Evolutionary conservation across 139 green algal genomes (phyloP).

Genomic region (Micractinium sp.): DNA sequence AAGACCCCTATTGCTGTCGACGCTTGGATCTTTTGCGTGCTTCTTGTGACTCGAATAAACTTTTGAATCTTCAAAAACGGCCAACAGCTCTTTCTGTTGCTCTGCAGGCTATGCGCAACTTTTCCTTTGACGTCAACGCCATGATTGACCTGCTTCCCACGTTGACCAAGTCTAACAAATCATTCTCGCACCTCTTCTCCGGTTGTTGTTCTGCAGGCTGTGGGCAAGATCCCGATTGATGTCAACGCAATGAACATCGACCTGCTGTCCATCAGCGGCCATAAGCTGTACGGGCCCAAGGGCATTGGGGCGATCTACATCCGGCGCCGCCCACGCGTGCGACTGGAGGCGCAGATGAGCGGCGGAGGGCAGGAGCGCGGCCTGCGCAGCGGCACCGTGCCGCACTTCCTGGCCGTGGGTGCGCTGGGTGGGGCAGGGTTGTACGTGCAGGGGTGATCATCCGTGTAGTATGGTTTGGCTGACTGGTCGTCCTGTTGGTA

Average conservation of each 20-base stretch:
- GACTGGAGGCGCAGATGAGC: slow-evolving; percentile 94
- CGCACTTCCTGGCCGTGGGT: slow-evolving; percentile 87
- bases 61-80: too few relatives aligned
- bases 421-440: neutral
- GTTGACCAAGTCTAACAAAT: too few relatives aligned
- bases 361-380: slow-evolving; percentile 97
- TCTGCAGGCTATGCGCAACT: slow-evolving; percentile 88
- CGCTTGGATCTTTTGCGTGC: too few relatives aligned
- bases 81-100: too few relatives aligned
- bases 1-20: too few relatives aligned
- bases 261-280: slow-evolving; percentile 93
- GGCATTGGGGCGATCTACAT: slow-evolving; percentile 96
- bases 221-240: slow-evolving; percentile 95
- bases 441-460: too few relatives aligned
- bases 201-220: slow-evolving; percentile 41
- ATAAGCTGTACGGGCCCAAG: slow-evolving; percentile 99
- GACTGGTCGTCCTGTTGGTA: too few relatives aligned
- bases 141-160: slow-evolving; percentile 89
- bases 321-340: slow-evolving; percentile 89
- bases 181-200: slow-evolving; percentile 20
- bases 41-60: too few relatives aligned
- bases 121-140: slow-evolving; percentile 90
- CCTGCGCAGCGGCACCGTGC: slow-evolving; percentile 85
- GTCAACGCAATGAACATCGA: slow-evolving; percentile 91
- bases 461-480: too few relatives aligned